These are phyloP conservation scores for Candida tetrigidarum DNA, from an alignment of 1,139 yeast species.

Conservation along the genomic window DNA sequence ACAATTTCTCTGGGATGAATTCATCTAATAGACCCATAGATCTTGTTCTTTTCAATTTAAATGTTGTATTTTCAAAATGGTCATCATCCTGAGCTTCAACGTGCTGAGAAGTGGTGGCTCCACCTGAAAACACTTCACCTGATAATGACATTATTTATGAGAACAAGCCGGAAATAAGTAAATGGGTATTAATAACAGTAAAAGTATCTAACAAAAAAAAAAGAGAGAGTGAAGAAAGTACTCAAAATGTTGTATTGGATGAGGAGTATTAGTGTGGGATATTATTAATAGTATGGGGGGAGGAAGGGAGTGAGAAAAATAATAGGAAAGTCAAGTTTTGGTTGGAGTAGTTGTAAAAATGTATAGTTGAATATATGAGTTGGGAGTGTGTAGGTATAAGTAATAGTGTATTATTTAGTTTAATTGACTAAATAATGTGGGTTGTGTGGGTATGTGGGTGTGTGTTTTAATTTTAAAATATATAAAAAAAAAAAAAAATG, in stretches of 20 bases:
- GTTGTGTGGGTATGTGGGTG: too few relatives aligned
- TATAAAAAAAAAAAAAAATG: too few relatives aligned
- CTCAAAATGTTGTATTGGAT: background rate
- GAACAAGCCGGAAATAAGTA: too few relatives aligned
- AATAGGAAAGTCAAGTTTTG: background rate
- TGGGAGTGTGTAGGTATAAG: background rate
- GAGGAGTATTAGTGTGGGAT: background rate
- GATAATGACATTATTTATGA: constrained; percentile 17
- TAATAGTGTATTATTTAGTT: too few relatives aligned
- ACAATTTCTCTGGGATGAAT: constrained; percentile 46
- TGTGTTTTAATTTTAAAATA: too few relatives aligned
- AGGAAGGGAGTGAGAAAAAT: background rate
- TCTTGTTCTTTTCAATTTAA: constrained; percentile 79
- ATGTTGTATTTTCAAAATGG: constrained; percentile 73
- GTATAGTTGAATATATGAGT: constrained; percentile 1
- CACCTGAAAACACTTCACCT: constrained; percentile 50
- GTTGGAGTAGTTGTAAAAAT: background rate
- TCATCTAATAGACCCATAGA: constrained; percentile 83
- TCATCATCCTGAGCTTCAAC: constrained; percentile 75
- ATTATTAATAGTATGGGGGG: background rate
- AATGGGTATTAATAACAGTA: background rate
- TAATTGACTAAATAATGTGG: too few relatives aligned
- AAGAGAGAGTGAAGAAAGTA: too few relatives aligned
- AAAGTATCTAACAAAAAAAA: constrained; percentile 2
- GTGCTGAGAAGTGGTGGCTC: constrained; percentile 58